Evolutionary conservation across 768 basidiomycete species (phyloP), one percentile per base, ranked within the genome.

Genomic region (Boletellus ananiceps): DNA sequence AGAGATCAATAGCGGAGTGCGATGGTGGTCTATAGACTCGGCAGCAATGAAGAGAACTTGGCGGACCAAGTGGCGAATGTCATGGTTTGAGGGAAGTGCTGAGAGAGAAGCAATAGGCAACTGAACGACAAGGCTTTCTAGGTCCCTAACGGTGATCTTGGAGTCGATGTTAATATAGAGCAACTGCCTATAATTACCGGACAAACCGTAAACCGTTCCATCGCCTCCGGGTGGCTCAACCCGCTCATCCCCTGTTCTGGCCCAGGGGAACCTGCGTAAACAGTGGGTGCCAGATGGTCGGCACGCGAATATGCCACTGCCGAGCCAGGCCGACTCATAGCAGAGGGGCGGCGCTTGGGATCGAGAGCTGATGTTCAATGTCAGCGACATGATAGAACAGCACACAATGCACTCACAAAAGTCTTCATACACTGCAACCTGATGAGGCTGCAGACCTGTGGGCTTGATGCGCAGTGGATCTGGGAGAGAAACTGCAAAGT

Each of bases 371-470:
- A 9, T 27, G 37, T 49, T 35, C 11, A 23, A 2, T 55, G 41
- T 49, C 55, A 63, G 48, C 59, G 31, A 27, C 54, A 50, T 36
- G 29, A 37, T n/a, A 50, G 14, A 21, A 40, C 35, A 18, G 14
- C 31, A 42, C 31, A 43, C 19, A 45, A 16, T 15, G 8, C 32
- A 67, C 70, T 57, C 61, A 82, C 92, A 86, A 56, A 99, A 98
- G 64, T 99, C 96, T 58, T 97, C 93, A 69, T 99, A 99, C 11
- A 99, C 93, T 40, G 81, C 80, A 32, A 84, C 70, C 67, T 99
- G 96, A 56, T 84, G 81, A 16, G 79, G 73, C 54, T 90, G 86
- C 9, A 99, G 72, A 34, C 96, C 96, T 38, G 75, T 82, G 11
- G 83, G 74, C 61, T 89, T 88, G 65, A 98, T 81, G 33, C 93